These are phyloP conservation scores for Acacia melanoxylon DNA, from an alignment of 306 rosid species.

Conservation along the genomic window DNA sequence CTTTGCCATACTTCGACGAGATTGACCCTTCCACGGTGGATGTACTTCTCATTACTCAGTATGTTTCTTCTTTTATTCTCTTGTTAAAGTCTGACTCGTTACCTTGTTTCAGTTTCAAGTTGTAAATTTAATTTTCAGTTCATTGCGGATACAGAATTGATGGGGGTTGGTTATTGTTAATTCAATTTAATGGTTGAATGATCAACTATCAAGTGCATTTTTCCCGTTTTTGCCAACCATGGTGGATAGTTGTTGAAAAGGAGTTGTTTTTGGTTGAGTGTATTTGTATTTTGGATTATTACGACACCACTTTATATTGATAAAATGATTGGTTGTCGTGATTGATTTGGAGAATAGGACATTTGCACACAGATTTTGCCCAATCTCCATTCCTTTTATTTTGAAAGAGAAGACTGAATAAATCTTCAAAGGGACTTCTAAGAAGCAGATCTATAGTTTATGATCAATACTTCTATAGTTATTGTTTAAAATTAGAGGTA, in stretches of 20 bases:
- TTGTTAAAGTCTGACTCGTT: not conserved
- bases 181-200: not conserved
- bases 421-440: not conserved
- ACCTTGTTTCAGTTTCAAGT: not conserved
- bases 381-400: not conserved
- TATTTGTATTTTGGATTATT: not conserved
- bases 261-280: not conserved
- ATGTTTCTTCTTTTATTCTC: slow-evolving; percentile 14
- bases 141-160: not conserved
- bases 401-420: not conserved
- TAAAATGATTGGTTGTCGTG: not conserved
- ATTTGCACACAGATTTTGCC: not conserved
- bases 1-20: slow-evolving; percentile 93
- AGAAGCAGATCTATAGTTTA: not conserved
- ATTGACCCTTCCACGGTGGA: slow-evolving; percentile 90
- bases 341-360: not conserved
- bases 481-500: no score
- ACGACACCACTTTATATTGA: not conserved
- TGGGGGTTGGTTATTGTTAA: not conserved
- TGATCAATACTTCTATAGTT: not conserved
- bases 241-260: not conserved
- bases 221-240: no score
- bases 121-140: not conserved
- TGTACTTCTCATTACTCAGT: slow-evolving; percentile 91
- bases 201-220: not conserved